Percentiles rank a stretch among this genome's conserved stretches.
These are phyloP conservation scores for Termitomyces sp. DNA, from an alignment of 768 basidiomycete genomes.

Conservation along the genomic window DNA sequence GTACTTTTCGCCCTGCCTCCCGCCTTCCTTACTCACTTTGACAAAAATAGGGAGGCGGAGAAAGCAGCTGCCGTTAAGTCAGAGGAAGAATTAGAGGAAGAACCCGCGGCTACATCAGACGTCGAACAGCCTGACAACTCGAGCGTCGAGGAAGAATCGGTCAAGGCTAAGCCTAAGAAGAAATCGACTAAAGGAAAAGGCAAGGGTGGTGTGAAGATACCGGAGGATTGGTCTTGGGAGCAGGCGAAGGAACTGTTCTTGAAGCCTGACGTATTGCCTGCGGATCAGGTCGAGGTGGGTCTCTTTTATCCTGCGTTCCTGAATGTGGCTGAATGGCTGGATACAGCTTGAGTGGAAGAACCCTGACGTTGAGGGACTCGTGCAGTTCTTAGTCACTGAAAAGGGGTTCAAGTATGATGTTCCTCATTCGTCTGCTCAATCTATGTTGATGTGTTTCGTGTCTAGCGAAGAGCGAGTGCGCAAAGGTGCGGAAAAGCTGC, in stretches of 20 bases:
- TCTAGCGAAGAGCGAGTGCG: constrained; percentile 94
- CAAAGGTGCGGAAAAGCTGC: constrained; percentile 89
- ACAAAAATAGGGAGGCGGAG: constrained; percentile 33
- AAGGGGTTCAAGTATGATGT: constrained; percentile 88
- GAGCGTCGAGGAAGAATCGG: constrained; percentile 20
- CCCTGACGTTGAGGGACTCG: constrained; percentile 89
- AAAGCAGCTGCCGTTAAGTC: constrained; percentile 30
- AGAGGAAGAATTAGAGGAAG: constrained; percentile 25
- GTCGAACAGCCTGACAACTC: constrained; percentile 33
- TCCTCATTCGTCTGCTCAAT: neutral
- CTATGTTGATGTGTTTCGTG: constrained; percentile 1
- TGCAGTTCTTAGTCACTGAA: constrained; percentile 88
- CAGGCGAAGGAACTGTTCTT: constrained; percentile 89
- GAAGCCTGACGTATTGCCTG: constrained; percentile 85
- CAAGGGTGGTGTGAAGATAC: constrained; percentile 74
- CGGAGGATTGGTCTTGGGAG: constrained; percentile 97
- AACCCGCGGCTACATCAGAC: constrained; percentile 41
- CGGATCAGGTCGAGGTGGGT: constrained; percentile 76
- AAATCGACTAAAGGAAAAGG: constrained; percentile 46
- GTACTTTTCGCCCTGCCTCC: constrained; percentile 27
- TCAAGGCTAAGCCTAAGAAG: constrained; percentile 33
- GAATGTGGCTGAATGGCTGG: neutral
- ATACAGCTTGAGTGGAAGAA: constrained; percentile 87
- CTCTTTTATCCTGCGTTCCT: neutral
- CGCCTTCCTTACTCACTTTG: neutral